Base-by-base conservation (phyloP, 345 rosid genomes). In the Acer negundo region DNA sequence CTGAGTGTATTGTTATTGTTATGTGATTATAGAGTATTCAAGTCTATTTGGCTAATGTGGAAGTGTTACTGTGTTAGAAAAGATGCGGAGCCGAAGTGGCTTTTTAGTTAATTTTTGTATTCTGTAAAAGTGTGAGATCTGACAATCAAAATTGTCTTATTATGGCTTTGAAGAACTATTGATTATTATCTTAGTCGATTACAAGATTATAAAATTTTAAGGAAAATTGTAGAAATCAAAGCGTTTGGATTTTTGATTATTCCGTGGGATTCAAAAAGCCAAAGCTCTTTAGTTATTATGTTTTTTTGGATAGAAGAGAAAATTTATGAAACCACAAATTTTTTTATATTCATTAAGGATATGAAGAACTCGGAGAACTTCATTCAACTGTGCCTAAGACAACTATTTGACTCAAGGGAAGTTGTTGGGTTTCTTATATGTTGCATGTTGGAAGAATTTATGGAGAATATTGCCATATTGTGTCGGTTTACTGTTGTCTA, bases 271-370 rank as follows among this genome's bases (percentile, higher is more conserved):
- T 38, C 61, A 10, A 24, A 24, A 49, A 35, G 28, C 40, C 11
- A 16, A 24, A 69, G 73, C 61, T 15, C 51, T 13, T 69, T 47
- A 53, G 35, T 58, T 80, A 49, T 0, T 4, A 35, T 35, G 4
- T 35, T 35, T 35, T 35, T 35, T 35, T 35, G 38, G 49, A 31
- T 67, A 80, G 74, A 10, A 12, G 61, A 46, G 66, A 77, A 82
- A 49, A 72, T 63, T 53, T 58, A 63, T 71, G 70, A 64, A 23
- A 23, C 49, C 13, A 46, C 9, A 42, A 42, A 7, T 1, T 42
- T 49, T 49, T 49, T 12, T 8, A 19, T 59, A 2, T 19, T 22
- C 6, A 15, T 15, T 2, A 20, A 59, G 26, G 26, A 59, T 59
- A 16, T 20, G 26, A 59, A 20, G 20, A 19, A 59, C 58, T 53